Conservation (phyloP, 495 filamentous ascomycete species). For the Physcia stellaris region DNA sequence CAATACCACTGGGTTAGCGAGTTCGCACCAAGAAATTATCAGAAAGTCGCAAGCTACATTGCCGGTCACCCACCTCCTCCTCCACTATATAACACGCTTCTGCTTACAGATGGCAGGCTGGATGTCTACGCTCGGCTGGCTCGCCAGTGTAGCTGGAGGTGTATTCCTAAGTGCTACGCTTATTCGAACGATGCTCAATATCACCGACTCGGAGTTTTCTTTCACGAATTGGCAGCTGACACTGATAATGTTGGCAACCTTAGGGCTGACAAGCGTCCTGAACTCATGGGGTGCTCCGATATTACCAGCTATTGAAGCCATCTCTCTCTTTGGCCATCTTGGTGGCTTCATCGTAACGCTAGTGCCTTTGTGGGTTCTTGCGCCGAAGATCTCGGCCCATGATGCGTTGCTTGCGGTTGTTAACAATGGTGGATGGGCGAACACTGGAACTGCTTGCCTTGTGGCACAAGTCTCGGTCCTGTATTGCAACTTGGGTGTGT, state of each 20-base stretch:
- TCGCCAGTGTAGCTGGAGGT: constrained; percentile 22
- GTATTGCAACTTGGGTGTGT: constrained; percentile 6
- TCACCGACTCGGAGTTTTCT: constrained; percentile 14
- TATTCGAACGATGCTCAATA: constrained; percentile 20
- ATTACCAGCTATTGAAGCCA: constrained; percentile 13
- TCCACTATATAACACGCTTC: neutral
- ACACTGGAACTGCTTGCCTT: constrained; percentile 9
- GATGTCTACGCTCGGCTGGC: constrained; percentile 34
- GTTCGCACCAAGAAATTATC: constrained; percentile 22
- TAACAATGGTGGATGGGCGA: constrained; percentile 17
- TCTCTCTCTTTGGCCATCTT: constrained; percentile 17
- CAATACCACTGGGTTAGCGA: constrained; percentile 28
- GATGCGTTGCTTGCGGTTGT: constrained; percentile 17
- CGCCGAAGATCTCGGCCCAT: constrained; percentile 15
- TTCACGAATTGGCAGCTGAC: constrained; percentile 24
- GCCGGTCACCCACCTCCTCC: constrained; percentile 14
- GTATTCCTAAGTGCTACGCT: constrained; percentile 28
- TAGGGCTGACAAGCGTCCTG: constrained; percentile 18
- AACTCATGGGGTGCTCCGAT: constrained; percentile 12
- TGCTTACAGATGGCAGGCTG: constrained; percentile 21
- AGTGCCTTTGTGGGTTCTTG: constrained; percentile 15
- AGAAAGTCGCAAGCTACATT: constrained; percentile 27
- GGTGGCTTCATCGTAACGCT: constrained; percentile 7
- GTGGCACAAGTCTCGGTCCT: constrained; percentile 11
- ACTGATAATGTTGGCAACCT: constrained; percentile 23